Conservation (phyloP, 208 protist species). For the Leishmania lainsoni region DNA sequence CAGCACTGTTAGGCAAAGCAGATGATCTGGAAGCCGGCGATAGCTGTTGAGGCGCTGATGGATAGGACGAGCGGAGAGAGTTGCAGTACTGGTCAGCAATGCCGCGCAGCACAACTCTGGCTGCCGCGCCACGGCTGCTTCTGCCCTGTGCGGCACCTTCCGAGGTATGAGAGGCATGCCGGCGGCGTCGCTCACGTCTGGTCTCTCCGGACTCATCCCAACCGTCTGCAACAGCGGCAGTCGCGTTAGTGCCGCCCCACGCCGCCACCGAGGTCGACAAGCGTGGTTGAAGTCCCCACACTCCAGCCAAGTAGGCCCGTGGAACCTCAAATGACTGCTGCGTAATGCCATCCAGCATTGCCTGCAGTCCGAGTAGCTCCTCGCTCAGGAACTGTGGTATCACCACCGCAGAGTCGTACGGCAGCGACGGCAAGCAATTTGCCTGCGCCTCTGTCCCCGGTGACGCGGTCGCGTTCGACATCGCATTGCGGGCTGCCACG, state of each 20-base stretch:
- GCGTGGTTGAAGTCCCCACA: constrained; percentile 13
- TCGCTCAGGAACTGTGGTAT: constrained; percentile 80
- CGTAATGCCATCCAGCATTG: constrained; percentile 69
- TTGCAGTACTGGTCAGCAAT: constrained; percentile 26
- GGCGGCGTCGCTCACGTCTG: neutral
- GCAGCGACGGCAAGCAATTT: constrained; percentile 18
- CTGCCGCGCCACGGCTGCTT: neutral
- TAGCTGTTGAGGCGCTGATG: constrained; percentile 11
- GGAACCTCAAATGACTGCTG: constrained; percentile 64
- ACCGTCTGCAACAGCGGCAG: neutral
- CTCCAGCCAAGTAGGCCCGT: constrained; percentile 18
- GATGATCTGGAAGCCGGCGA: neutral
- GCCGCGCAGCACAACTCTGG: constrained; percentile 9
- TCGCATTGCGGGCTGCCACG: neutral
- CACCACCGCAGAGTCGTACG: constrained; percentile 38
- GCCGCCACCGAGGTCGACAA: neutral
- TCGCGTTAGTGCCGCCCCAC: constrained; percentile 2
- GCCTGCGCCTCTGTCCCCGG: neutral
- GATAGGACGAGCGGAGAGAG: constrained; percentile 28
- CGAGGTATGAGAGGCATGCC: neutral
- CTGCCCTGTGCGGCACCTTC: neutral
- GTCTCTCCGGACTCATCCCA: neutral
- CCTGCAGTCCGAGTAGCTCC: constrained; percentile 65
- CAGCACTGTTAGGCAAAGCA: neutral
- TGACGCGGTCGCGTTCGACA: neutral